These are phyloP conservation scores for Nitzschia putrida DNA, from an alignment of 108 stramenopile genomes.

Conservation along the genomic window DNA sequence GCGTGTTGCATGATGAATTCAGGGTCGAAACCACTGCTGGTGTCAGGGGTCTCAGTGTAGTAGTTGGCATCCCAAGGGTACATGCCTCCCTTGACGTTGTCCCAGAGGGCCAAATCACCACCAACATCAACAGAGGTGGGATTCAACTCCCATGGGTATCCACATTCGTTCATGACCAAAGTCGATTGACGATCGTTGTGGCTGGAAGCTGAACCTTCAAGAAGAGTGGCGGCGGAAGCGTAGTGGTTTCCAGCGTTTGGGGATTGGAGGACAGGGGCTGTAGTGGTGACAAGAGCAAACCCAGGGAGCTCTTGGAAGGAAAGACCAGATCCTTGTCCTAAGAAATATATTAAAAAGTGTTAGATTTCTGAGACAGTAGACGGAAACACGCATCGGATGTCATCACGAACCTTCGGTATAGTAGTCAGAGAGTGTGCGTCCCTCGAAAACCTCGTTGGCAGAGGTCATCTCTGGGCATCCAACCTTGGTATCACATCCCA, in stretches of 20 bases:
- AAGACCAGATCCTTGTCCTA: too few relatives aligned
- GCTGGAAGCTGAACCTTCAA: conserved; percentile 33
- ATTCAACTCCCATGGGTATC: conserved; percentile 51
- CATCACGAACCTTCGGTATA: conserved; percentile 60
- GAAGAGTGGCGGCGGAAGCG: conserved; percentile 45
- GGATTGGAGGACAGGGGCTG: conserved; percentile 37
- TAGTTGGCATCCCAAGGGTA: conserved; percentile 61
- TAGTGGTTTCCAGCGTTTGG: conserved; percentile 55
- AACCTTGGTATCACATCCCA: conserved; percentile 45
- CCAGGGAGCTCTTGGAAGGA: too few relatives aligned
- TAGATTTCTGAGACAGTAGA: too few relatives aligned
- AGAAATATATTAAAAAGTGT: too few relatives aligned
- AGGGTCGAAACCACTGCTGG: conserved; percentile 38
- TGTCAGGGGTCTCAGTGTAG: conserved; percentile 24
- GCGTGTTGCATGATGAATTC: conserved; percentile 64
- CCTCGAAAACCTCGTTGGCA: conserved; percentile 45
- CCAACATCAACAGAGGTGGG: conserved; percentile 47
- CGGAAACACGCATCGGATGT: too few relatives aligned
- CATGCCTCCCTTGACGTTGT: conserved; percentile 48
- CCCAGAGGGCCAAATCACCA: conserved; percentile 65
- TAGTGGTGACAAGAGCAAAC: too few relatives aligned
- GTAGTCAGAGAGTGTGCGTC: conserved; percentile 50
- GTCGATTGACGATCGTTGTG: conserved; percentile 51
- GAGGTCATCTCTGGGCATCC: conserved; percentile 34
- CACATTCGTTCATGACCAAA: conserved; percentile 45